Conservation (phyloP, 164 flowering plant genomes). For the Taxillus chinensis region DNA sequence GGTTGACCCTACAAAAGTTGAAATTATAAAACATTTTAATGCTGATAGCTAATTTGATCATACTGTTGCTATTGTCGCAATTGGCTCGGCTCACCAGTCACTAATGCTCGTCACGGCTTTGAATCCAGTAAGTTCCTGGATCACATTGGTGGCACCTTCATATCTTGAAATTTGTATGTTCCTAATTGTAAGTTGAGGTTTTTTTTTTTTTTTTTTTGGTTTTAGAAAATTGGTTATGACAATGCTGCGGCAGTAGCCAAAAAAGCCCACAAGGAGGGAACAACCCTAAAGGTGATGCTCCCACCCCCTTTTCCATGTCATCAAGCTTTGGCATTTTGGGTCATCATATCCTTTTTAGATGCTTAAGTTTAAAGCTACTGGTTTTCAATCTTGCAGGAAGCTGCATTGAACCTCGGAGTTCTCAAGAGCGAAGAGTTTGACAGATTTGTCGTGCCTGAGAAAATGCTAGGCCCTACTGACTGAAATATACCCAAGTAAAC, state of each 20-base stretch:
- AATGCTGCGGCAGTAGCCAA: slow-evolving; percentile 98
- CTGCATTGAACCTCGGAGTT: slow-evolving; percentile 73
- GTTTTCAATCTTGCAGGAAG: slow-evolving; percentile 43
- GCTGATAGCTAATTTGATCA: slow-evolving; percentile 9
- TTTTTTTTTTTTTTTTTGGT: neutral
- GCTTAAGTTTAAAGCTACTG: no score
- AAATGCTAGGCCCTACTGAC: slow-evolving; percentile 87
- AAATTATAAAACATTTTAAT: neutral
- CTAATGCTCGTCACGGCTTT: slow-evolving; percentile 95
- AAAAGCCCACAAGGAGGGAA: slow-evolving; percentile 95
- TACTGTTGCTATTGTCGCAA: slow-evolving; percentile 4
- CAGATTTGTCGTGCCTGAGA: slow-evolving; percentile 81
- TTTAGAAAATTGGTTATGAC: slow-evolving; percentile 96
- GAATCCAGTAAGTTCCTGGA: slow-evolving; percentile 73
- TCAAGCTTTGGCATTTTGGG: neutral
- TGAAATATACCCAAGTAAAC: slow-evolving; percentile 9
- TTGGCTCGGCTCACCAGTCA: slow-evolving; percentile 55
- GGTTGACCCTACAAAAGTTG: slow-evolving; percentile 1
- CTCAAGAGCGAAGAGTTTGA: slow-evolving; percentile 79
- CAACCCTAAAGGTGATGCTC: slow-evolving; percentile 63
- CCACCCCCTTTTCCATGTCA: neutral
- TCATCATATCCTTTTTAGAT: neutral
- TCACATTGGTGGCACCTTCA: neutral
- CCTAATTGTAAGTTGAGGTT: neutral
- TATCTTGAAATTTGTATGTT: neutral